These are phyloP conservation scores for Micromonas pusilla DNA, from an alignment of 139 green algal genomes.

Conservation along the genomic window DNA sequence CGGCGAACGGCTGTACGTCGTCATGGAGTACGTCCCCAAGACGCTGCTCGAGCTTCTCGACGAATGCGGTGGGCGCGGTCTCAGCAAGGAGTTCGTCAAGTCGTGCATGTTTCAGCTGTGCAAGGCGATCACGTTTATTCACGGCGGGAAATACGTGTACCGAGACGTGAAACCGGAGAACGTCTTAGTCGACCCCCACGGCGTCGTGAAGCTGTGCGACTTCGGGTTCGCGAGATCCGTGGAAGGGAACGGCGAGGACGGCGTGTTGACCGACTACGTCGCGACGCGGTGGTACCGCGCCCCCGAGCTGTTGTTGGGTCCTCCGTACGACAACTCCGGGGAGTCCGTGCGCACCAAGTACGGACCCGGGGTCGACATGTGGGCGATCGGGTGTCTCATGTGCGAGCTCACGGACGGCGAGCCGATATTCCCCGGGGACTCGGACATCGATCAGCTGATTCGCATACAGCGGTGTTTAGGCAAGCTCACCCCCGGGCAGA, in stretches of 20 bases:
- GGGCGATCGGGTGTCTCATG: conserved; percentile 63
- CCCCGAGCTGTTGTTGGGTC: conserved; percentile 59
- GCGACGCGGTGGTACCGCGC: conserved; percentile 64
- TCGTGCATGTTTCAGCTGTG: conserved; percentile 56
- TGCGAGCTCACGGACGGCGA: conserved; percentile 58
- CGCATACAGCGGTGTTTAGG: conserved; percentile 45
- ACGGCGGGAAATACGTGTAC: conserved; percentile 48
- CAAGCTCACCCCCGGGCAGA: conserved; percentile 14
- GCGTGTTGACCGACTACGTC: conserved; percentile 57
- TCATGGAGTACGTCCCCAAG: conserved; percentile 57
- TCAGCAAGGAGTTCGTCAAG: conserved; percentile 26
- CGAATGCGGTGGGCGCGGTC: not conserved
- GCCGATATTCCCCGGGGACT: conserved; percentile 57
- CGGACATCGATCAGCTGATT: conserved; percentile 58
- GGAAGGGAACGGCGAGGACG: not conserved
- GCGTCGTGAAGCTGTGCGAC: conserved; percentile 53
- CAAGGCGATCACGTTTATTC: conserved; percentile 53
- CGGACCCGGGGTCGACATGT: conserved; percentile 54
- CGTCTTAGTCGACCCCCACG: conserved; percentile 48
- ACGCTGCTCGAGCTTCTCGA: conserved; percentile 59
- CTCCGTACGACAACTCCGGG: conserved; percentile 35
- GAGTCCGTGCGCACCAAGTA: conserved; percentile 43
- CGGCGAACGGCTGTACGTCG: conserved; percentile 50
- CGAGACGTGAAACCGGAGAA: conserved; percentile 63
- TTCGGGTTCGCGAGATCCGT: conserved; percentile 53